Evolutionary conservation across 805 yeast genomes (phyloP).

Genomic region (Spathaspora hagerdaliae): DNA sequence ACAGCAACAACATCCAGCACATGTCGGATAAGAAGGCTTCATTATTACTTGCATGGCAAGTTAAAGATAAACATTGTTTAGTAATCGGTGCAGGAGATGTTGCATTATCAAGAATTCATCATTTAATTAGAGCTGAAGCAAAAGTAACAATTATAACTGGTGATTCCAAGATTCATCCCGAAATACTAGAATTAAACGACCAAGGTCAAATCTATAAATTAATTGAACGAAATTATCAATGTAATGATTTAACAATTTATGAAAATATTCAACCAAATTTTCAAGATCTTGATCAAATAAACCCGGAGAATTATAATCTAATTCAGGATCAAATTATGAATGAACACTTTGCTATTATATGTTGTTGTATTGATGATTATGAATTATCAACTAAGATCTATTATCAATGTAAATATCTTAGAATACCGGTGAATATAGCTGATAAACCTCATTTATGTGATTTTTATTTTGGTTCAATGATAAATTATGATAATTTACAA

Average conservation of each 20-base stretch:
- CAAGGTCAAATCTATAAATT: slow-evolving; percentile 42
- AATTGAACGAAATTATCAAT: slow-evolving; percentile 40
- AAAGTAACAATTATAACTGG: slow-evolving; percentile 61
- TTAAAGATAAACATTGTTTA: slow-evolving; percentile 57
- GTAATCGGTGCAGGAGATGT: slow-evolving; percentile 81
- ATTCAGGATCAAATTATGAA: slow-evolving; percentile 31
- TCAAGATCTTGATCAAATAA: slow-evolving; percentile 7
- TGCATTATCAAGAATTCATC: slow-evolving; percentile 65
- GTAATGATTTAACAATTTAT: slow-evolving; percentile 49
- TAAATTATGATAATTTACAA: slow-evolving; percentile 68
- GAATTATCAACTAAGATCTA: slow-evolving; percentile 54
- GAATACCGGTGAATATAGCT: slow-evolving; percentile 72
- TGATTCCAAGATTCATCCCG: slow-evolving; percentile 21
- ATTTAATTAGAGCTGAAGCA: slow-evolving; percentile 67
- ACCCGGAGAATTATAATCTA: slow-evolving; percentile 14
- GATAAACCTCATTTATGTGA: slow-evolving; percentile 84
- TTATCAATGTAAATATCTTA: slow-evolving; percentile 37
- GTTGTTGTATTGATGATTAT: slow-evolving; percentile 75
- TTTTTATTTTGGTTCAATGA: slow-evolving; percentile 79
- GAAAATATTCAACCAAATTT: slow-evolving; percentile 17
- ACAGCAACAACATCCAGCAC: too few species aligned
- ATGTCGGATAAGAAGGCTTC: slow-evolving; percentile 44
- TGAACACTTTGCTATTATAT: slow-evolving; percentile 56
- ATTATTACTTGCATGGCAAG: slow-evolving; percentile 71
- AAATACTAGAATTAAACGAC: slow-evolving; percentile 19